phyloP scores from a whole-genome alignment of 108 stramenopile genomes.

The Hondaea fermentalgiana region DNA sequence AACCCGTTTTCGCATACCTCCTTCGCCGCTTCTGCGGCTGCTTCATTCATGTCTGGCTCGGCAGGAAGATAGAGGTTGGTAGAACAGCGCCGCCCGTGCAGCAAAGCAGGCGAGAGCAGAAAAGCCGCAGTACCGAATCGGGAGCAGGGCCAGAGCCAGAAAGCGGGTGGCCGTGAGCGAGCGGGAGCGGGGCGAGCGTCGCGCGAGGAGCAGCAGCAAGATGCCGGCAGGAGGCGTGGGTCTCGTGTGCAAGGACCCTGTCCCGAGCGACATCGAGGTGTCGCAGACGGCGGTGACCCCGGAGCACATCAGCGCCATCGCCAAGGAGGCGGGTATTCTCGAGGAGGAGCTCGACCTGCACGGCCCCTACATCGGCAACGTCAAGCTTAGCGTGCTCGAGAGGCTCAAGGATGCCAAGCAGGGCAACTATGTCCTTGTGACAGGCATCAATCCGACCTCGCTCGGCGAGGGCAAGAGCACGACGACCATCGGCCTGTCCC shows the following conservation, averaged over 20 bases:
- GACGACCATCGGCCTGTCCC: conserved; percentile 67
- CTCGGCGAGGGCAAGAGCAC: conserved; percentile 94
- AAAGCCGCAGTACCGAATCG: no score
- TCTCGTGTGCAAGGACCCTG: conserved; percentile 28
- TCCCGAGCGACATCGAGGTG: conserved; percentile 52
- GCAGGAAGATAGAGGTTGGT: no score
- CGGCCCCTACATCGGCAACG: conserved; percentile 91
- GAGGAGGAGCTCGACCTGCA: conserved; percentile 73
- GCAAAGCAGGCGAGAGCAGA: no score
- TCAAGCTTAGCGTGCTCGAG: conserved; percentile 51
- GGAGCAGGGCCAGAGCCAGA: no score
- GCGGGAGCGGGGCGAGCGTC: no score
- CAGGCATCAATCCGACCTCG: conserved; percentile 97
- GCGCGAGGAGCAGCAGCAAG: neutral
- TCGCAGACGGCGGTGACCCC: conserved; percentile 41
- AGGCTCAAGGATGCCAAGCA: conserved; percentile 43
- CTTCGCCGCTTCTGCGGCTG: no score
- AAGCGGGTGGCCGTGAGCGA: no score
- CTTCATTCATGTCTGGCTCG: no score
- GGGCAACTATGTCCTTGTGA: conserved; percentile 93
- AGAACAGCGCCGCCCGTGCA: no score
- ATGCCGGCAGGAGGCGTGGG: neutral
- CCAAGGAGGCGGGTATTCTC: conserved; percentile 28
- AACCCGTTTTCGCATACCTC: no score
- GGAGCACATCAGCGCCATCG: conserved; percentile 35